Conservation (phyloP, 225 moss, liverwort and hornwort species). For the Neckera pumila region DNA sequence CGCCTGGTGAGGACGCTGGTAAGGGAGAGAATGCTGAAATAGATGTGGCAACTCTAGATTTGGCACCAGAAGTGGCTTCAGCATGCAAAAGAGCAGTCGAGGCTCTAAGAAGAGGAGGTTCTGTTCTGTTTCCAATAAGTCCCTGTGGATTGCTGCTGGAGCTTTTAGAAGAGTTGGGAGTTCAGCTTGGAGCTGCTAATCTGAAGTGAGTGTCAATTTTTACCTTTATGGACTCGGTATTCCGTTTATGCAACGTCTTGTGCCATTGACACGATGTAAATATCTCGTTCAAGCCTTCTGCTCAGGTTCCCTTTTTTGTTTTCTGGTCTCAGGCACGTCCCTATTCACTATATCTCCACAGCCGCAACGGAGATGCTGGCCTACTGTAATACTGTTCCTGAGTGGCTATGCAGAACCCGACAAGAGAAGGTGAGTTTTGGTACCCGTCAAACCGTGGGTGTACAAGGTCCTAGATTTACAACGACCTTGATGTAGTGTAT, state of each 20-base stretch:
- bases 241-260: background rate
- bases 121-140: conserved; percentile 68
- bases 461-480: background rate
- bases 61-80: conserved; percentile 20
- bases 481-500: background rate
- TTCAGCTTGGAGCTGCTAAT: conserved; percentile 59
- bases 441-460: conserved; percentile 2
- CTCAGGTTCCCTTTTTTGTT: background rate
- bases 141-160: conserved; percentile 68
- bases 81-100: conserved; percentile 57
- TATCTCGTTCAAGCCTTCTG: background rate
- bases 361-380: conserved; percentile 87
- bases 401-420: conserved; percentile 72
- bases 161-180: conserved; percentile 68
- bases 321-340: conserved; percentile 49
- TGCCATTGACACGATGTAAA: background rate
- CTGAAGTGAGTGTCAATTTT: conserved; percentile 46
- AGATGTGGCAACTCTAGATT: conserved; percentile 16
- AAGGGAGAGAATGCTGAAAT: conserved; percentile 26
- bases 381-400: conserved; percentile 88
- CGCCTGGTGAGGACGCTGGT: conserved; percentile 14
- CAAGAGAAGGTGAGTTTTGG: conserved; percentile 75
- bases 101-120: conserved; percentile 61
- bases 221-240: background rate
- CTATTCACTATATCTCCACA: conserved; percentile 70